A percentile compares a stretch with the other conserved stretches of the same genome.
Evolutionary conservation across 1,139 yeast genomes (phyloP).

Genomic region (Taiozyma sp.): DNA sequence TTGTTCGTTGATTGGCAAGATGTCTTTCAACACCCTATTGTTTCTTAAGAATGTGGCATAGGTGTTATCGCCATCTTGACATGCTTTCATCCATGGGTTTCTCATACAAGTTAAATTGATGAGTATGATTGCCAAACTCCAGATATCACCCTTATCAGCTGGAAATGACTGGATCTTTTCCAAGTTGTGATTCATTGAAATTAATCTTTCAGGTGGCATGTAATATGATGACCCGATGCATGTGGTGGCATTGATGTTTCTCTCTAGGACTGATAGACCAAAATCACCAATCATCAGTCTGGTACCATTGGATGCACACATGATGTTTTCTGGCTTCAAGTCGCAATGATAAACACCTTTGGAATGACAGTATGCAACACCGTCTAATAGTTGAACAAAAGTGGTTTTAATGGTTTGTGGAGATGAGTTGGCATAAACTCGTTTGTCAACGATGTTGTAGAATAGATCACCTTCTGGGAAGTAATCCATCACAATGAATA

Average conservation of each 20-base stretch:
- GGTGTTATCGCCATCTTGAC: conserved; percentile 51
- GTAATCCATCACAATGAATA: conserved; percentile 79
- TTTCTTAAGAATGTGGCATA: conserved; percentile 48
- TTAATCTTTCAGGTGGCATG: conserved; percentile 88
- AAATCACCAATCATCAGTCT: conserved; percentile 73
- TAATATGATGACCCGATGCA: conserved; percentile 88
- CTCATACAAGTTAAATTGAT: conserved; percentile 79
- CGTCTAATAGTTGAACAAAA: conserved; percentile 73
- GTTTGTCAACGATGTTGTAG: conserved; percentile 68
- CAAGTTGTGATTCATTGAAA: conserved; percentile 33
- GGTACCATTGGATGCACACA: conserved; percentile 60
- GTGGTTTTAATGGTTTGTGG: conserved; percentile 61
- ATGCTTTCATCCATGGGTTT: conserved; percentile 90
- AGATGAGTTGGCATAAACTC: conserved; percentile 43
- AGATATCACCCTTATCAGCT: conserved; percentile 77
- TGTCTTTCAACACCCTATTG: conserved; percentile 15
- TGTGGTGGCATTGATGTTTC: conserved; percentile 59
- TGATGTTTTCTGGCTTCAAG: conserved; percentile 83
- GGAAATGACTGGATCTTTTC: conserved; percentile 32
- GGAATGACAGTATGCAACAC: conserved; percentile 63
- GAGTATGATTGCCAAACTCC: conserved; percentile 84
- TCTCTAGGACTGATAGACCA: conserved; percentile 69
- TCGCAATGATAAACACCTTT: conserved; percentile 80
- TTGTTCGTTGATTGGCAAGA: conserved; percentile 59
- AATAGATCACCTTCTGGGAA: conserved; percentile 82